Conservation (phyloP, 257 asterid species). For the Striga asiatica region DNA sequence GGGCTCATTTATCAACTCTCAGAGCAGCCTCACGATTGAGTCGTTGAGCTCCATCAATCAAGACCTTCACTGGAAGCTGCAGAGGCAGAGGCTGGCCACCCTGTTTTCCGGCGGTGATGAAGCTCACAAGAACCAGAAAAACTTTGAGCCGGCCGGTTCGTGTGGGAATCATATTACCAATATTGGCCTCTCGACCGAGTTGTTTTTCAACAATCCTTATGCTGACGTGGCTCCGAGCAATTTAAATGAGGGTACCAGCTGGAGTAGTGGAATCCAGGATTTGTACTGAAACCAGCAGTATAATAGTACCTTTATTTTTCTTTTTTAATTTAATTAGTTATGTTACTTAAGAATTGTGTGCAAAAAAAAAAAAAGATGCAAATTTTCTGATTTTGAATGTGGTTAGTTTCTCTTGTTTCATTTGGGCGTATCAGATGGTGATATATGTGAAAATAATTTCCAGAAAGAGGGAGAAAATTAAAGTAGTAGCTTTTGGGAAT, state of each 20-base stretch:
- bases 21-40: conserved; percentile 43
- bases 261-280: conserved; percentile 48
- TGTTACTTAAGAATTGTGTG: not conserved
- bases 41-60: conserved; percentile 78
- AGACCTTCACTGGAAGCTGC: conserved; percentile 79
- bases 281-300: not conserved
- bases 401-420: not conserved
- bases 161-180: conserved; percentile 14
- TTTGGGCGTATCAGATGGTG: not conserved
- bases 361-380: not conserved
- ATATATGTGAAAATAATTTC: not conserved
- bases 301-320: not conserved
- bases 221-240: conserved; percentile 25
- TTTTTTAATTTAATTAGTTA: not conserved
- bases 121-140: conserved; percentile 11
- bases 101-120: conserved; percentile 29
- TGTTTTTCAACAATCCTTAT: conserved; percentile 50
- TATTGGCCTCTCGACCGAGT: conserved; percentile 37
- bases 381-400: not conserved
- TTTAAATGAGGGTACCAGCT: conserved; percentile 21
- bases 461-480: not conserved
- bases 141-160: conserved; percentile 15
- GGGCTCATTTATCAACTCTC: conserved; percentile 27
- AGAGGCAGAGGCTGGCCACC: conserved; percentile 72
- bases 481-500: not conserved